These are phyloP conservation scores for Cotoneaster glaucophyllus DNA, from an alignment of 306 rosid species.

Conservation along the genomic window DNA sequence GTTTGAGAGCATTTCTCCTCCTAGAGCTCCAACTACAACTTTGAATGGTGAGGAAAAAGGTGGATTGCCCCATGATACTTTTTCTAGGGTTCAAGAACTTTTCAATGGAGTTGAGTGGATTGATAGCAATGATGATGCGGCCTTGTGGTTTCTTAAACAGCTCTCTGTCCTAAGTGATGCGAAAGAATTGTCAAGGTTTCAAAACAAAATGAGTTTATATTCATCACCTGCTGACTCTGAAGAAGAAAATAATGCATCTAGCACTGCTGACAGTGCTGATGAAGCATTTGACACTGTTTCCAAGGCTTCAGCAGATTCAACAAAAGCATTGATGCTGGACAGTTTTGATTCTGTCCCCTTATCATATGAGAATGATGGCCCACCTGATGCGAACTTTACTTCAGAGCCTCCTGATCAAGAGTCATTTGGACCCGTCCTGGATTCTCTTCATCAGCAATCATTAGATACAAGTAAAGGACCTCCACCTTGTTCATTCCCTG, in stretches of 20 bases:
- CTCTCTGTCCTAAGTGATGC: slow-evolving; percentile 67
- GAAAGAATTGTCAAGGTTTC: slow-evolving; percentile 75
- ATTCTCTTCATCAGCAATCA: slow-evolving; percentile 25
- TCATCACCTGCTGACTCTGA: slow-evolving; percentile 90
- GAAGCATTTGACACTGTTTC: slow-evolving; percentile 69
- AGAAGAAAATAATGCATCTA: slow-evolving; percentile 79
- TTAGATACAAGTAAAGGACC: slow-evolving; percentile 24
- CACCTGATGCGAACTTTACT: slow-evolving; percentile 25
- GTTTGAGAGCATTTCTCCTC: slow-evolving; percentile 74
- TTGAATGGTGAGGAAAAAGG: slow-evolving; percentile 94
- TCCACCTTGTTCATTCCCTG: slow-evolving; percentile 35
- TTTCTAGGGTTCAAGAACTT: slow-evolving; percentile 95
- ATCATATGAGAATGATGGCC: slow-evolving; percentile 38
- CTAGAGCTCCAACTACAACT: slow-evolving; percentile 61
- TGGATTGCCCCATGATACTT: slow-evolving; percentile 94
- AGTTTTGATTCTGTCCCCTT: slow-evolving; percentile 34
- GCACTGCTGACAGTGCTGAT: slow-evolving; percentile 93
- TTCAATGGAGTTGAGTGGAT: slow-evolving; percentile 88
- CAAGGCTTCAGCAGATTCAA: slow-evolving; percentile 42
- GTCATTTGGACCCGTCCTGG: slow-evolving; percentile 12
- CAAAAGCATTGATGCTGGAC: slow-evolving; percentile 36
- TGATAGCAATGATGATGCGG: slow-evolving; percentile 80
- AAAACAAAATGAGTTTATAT: slow-evolving; percentile 62
- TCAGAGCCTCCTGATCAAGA: slow-evolving; percentile 34
- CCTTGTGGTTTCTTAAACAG: slow-evolving; percentile 89